Base-by-base conservation (phyloP, 75 land plant species). In the Isoetes taiwanensis region DNA sequence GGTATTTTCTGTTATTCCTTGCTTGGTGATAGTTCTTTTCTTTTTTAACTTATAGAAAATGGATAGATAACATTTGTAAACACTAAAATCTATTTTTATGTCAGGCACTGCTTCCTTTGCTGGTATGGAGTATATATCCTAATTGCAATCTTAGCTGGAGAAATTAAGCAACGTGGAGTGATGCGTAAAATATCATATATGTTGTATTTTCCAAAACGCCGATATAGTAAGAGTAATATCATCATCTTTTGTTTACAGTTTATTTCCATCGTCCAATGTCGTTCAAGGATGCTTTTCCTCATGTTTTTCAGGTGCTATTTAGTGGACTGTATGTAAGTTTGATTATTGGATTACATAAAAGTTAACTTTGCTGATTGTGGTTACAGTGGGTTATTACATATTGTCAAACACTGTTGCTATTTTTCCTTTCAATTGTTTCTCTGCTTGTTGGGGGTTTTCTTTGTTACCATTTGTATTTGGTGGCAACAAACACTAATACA, bases 1-100 rank as follows among this genome's bases (percentile, higher is more conserved):
- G 90, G 8, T 94, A 78, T 58, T 94, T 94, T 56, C 41, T 94
- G 82, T 80, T 78, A 42, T 94, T 94, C 71, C 77, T 94, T 39
- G 35, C 86, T 20, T 94, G 97, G 97, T 91, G 56, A 67, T 60
- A 27, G 16, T 32, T 62, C 41, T 52, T 31, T 4, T 8, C 11
- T 8, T 14, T 37, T 19, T 19, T 35, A 24, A 32, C 35, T 41
- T 3, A 4, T 19, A 37, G 12, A 32, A 14, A 32, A 34, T 21
- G 35, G 1, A 32, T 56, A 23, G 57, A 56, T 56, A 38, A 8
- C n/a, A n/a, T n/a, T 23, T 30, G 19, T 55, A 21, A 30, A 56
- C 16, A 28, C 28, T 29, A 24, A n/a, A 52, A 21, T 8, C 24
- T 20, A 1, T 9, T 62, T 10, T 41, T 67, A 17, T 29, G 10